Evolutionary conservation across 2,329 filamentous ascomycete genomes (phyloP).

Genomic region (Mycosphaerella sp.): DNA sequence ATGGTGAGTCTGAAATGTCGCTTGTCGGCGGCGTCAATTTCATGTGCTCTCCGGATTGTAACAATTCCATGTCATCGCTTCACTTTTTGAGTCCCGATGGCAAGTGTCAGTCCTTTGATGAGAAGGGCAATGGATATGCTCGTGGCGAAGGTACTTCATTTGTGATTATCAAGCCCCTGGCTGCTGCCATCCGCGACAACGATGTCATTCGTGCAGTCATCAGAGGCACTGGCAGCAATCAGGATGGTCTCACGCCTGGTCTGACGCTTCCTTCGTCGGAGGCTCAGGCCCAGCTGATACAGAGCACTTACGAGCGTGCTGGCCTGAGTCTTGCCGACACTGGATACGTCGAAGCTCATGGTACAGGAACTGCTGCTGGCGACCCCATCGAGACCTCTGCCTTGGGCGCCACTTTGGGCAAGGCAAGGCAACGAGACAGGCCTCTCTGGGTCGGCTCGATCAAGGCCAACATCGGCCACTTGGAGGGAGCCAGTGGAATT

Average conservation of each 20-base stretch:
- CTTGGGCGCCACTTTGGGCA: background rate
- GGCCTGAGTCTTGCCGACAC: constrained; percentile 24
- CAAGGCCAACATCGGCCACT: constrained; percentile 22
- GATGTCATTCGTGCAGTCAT: constrained; percentile 4
- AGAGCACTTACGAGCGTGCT: constrained; percentile 31
- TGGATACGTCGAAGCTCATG: constrained; percentile 22
- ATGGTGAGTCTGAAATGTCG: constrained; percentile 19
- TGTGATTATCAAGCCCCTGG: constrained; percentile 49
- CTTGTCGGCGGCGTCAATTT: constrained; percentile 23
- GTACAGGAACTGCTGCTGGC: constrained; percentile 22
- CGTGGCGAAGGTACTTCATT: constrained; percentile 49
- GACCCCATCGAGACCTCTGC: constrained; percentile 17
- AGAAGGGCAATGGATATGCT: constrained; percentile 44
- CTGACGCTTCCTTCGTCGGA: background rate
- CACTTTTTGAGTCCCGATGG: constrained; percentile 30
- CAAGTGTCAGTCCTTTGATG: constrained; percentile 25
- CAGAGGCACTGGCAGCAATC: constrained; percentile 1
- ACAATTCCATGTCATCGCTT: constrained; percentile 24
- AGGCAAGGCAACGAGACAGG: background rate
- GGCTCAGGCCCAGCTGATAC: constrained; percentile 35
- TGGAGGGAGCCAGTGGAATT: constrained; percentile 15
- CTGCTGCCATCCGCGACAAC: constrained; percentile 33
- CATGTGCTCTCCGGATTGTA: constrained; percentile 20
- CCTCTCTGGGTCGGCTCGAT: constrained; percentile 20
- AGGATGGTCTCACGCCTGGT: background rate